Evolutionary conservation across 495 filamentous ascomycete genomes (phyloP), one percentile per base, ranked within the genome.

Genomic region (Penicillium crystallinum): DNA sequence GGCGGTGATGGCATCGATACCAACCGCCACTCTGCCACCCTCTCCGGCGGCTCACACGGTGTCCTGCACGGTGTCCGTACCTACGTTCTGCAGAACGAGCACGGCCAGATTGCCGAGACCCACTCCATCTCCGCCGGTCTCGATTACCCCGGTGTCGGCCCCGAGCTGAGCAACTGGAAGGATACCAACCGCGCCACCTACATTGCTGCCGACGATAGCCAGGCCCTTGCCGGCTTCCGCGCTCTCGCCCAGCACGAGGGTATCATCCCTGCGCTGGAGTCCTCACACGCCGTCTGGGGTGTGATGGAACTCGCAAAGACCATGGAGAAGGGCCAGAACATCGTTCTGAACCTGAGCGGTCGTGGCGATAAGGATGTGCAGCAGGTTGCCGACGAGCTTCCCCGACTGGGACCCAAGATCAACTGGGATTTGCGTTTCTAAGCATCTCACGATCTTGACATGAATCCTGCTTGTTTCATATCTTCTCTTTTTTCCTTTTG

Each of bases 311-410:
- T 97, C 23, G 95, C 93, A 31, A 97, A 91, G 82, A 85, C 83
- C 53, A 91, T 97, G 90, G 74, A 79, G 35, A 86, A 88, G 77
- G 92, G 82, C 23, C 71, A 96, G 71, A 88, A 97, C 67, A 75
- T 98, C 17, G 92, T 98, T n/a, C 88, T 98, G 33, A 97, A 92
- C 71, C 65, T 98, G 23, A 90, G 85, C 61, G 93, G 93, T 14
- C 78, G 93, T 57, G 93, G 93, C 33, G 93, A 98, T 64, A 98
- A 98, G 80, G 93, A 98, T 68, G 93, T 98, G 34, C 91, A 97
- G 82, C 95, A 88, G 63, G 92, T 98, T 34, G 93, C 93, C 2
- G 93, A 98, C 53, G 90, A 95, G 70, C 72, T 98, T 58, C 93
- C 93, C 19, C 86, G 75, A 52, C 62, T 98, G 53, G 93, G 93